These are phyloP conservation scores for Echites panduratus DNA, from an alignment of 257 asterid species.

Conservation along the genomic window DNA sequence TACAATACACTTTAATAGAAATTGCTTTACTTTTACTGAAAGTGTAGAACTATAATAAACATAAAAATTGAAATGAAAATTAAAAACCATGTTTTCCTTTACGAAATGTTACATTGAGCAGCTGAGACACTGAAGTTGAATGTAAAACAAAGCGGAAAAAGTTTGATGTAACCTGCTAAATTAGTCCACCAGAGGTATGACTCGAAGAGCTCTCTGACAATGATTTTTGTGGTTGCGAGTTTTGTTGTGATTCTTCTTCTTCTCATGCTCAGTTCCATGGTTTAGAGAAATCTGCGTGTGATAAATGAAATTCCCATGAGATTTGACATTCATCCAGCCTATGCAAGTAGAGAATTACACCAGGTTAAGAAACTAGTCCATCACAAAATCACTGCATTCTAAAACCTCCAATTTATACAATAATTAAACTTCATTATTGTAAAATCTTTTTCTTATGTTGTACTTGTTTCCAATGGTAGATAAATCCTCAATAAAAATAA, in stretches of 20 bases:
- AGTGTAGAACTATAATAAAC: too few species aligned
- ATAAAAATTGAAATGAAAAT: too few species aligned
- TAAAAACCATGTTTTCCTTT: too few species aligned
- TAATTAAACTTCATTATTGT: not conserved
- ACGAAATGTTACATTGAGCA: too few species aligned
- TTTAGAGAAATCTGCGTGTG: constrained; percentile 12
- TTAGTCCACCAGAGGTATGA: constrained; percentile 42
- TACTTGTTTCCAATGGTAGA: not conserved
- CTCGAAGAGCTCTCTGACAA: constrained; percentile 42
- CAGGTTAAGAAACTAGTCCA: not conserved
- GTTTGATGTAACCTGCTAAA: constrained; percentile 49
- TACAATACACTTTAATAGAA: too few species aligned
- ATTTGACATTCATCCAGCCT: not conserved
- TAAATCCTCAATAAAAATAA: not conserved
- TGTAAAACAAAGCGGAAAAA: not conserved
- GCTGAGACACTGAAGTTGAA: too few species aligned
- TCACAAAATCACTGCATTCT: not conserved
- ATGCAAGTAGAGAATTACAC: constrained; percentile 4
- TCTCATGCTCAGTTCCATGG: constrained; percentile 27
- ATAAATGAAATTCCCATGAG: not conserved
- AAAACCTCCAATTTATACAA: not conserved
- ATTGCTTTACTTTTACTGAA: too few species aligned
- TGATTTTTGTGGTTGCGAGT: constrained; percentile 23
- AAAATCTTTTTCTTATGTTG: not conserved
- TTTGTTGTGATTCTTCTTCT: constrained; percentile 23